Percentiles rank a stretch among this genome's conserved stretches.
phyloP scores from a whole-genome alignment of 2,329 filamentous ascomycete species.

The Epichloe sp. region DNA sequence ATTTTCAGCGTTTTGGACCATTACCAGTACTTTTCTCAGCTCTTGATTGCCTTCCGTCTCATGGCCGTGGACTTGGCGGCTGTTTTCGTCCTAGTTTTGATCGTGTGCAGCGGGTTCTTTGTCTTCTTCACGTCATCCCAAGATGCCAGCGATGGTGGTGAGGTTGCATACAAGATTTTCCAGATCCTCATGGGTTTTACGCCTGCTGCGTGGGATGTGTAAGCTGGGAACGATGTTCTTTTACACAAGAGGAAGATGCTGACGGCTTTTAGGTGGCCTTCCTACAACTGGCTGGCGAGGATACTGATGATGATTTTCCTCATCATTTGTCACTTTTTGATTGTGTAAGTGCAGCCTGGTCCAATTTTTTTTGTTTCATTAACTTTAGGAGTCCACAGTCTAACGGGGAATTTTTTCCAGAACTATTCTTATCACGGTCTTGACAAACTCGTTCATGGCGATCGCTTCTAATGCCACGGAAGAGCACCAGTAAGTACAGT shows the following conservation, averaged over 20 bases:
- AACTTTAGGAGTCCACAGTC: neutral
- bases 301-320: conserved; percentile 68
- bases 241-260: neutral
- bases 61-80: conserved; percentile 87
- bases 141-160: conserved; percentile 53
- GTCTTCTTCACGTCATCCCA: conserved; percentile 82
- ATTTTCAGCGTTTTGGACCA: conserved; percentile 90
- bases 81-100: conserved; percentile 70
- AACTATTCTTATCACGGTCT: conserved; percentile 87
- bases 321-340: conserved; percentile 88
- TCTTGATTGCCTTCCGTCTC: conserved; percentile 84
- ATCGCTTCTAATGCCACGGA: conserved; percentile 89
- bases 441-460: conserved; percentile 92
- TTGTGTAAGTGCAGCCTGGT: conserved; percentile 43
- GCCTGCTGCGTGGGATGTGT: conserved; percentile 86
- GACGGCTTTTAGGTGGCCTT: conserved; percentile 38
- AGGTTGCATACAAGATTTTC: conserved; percentile 82
- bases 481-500: conserved; percentile 54
- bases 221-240: conserved; percentile 16
- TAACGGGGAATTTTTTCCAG: conserved; percentile 17
- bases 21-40: conserved; percentile 89
- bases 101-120: conserved; percentile 88
- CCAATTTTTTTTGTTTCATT: too few relatives aligned
- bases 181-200: conserved; percentile 95
- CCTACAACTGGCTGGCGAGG: conserved; percentile 68